Evolutionary conservation across 2,329 filamentous ascomycete species (phyloP), one percentile per base, ranked within the genome.

Genomic region (Stagonosporopsis chrysanthemi): DNA sequence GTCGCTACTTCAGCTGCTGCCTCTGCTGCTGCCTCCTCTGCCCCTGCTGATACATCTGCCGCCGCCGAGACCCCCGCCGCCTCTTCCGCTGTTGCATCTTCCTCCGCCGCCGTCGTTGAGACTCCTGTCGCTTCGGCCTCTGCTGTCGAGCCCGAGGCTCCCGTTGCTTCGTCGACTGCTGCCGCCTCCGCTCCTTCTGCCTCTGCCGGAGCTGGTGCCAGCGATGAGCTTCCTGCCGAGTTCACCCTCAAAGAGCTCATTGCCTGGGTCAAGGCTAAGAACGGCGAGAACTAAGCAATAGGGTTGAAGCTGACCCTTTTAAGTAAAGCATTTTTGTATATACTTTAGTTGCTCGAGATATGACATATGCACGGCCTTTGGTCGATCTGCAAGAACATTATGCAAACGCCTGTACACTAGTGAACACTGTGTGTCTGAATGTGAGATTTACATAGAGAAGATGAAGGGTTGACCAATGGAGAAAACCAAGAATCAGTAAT

Each of bases 181-280:
- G 36, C 56, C 19, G 45, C 61, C 17, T 31, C 56, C 7, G 40
- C 64, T 31, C 48, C 63, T 5, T 47, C 58, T 7, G 38, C 58
- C 41, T 56, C 46, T 24, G 46, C 63, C 33, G 57, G 50, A 23
- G 46, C 63, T 31, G 59, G 57, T 46, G 61, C 59, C 11, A 49
- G 53, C 44, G 52, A 61, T 9, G 49, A 46, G 44, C 63, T 71
- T 12, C 68, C 67, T 15, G 52, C 66, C 26, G 57, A 64, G 47
- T 71, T 70, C 62, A 71, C 68, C 12, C 62, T 71, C 43, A 59
- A 65, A 56, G 56, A 71, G 38, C 65, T 71, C 59, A 60, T 71
- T 42, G 63, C 67, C 6, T 72, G 67, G 68, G 57, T 70, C 42
- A 65, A 61, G 65, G 62, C 61, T 2, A 68, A 64, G 47, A 59